Percentiles rank a stretch among this genome's conserved stretches.
Conservation (phyloP, 192 early-diverging fungal species). For the Funneliformis geosporum region DNA sequence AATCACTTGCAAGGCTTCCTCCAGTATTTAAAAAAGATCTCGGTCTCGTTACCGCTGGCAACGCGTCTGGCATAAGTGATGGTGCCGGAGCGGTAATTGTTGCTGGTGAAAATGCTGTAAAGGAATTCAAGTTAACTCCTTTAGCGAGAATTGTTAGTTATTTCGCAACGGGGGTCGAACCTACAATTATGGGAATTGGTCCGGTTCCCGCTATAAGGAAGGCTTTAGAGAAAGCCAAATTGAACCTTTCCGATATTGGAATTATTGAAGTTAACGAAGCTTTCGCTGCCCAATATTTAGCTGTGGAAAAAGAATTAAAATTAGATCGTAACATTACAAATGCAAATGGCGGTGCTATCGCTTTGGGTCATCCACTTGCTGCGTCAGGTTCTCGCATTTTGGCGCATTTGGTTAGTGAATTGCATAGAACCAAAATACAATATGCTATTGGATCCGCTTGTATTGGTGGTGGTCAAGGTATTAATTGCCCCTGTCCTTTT, state of each 20-base stretch:
- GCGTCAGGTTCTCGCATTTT: conserved; percentile 96
- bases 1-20: conserved; percentile 73
- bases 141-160: conserved; percentile 85
- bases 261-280: conserved; percentile 98
- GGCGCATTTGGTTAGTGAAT: conserved; percentile 80
- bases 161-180: conserved; percentile 86
- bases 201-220: conserved; percentile 89
- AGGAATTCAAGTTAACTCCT: conserved; percentile 76
- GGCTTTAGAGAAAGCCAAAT: conserved; percentile 78
- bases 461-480: conserved; percentile 87
- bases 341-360: conserved; percentile 88
- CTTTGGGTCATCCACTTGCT: conserved; percentile 92
- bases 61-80: conserved; percentile 94
- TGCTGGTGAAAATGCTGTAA: conserved; percentile 83
- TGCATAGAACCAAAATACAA: conserved; percentile 78
- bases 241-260: conserved; percentile 82
- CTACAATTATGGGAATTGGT: conserved; percentile 95
- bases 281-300: conserved; percentile 91
- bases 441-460: conserved; percentile 94
- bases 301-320: conserved; percentile 87
- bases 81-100: conserved; percentile 88
- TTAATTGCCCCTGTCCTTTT: conserved; percentile 28
- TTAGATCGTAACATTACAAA: conserved; percentile 80
- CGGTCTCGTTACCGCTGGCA: conserved; percentile 91
- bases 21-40: conserved; percentile 88